Evolutionary conservation across 305 asterid genomes (phyloP).

Genomic region (Caryopteris hybrid): DNA sequence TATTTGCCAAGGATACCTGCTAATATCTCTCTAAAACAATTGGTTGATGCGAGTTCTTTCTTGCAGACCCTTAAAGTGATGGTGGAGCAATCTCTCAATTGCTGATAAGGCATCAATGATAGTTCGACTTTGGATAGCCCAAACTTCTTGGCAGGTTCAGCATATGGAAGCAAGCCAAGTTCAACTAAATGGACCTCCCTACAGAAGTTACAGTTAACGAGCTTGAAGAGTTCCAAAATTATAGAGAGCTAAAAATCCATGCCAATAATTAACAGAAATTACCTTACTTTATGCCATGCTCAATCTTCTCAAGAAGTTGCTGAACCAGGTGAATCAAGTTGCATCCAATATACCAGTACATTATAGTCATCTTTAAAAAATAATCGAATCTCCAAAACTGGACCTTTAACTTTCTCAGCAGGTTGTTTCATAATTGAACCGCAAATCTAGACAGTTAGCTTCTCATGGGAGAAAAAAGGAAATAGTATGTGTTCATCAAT

Average conservation of each 20-base stretch:
- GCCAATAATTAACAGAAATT: conserved; percentile 10
- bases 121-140: background rate
- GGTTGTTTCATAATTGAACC: conserved; percentile 2
- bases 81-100: conserved; percentile 1
- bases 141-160: conserved; percentile 8
- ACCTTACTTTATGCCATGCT: conserved; percentile 13
- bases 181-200: conserved; percentile 19
- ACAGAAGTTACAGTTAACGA: conserved; percentile 7
- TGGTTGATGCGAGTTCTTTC: conserved; percentile 4
- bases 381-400: background rate
- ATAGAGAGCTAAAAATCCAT: background rate
- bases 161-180: conserved; percentile 13
- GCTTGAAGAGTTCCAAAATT: conserved; percentile 8
- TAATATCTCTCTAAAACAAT: background rate
- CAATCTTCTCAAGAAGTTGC: background rate
- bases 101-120: background rate
- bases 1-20: conserved; percentile 11
- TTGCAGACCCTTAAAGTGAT: background rate
- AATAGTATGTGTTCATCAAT: background rate
- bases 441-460: conserved; percentile 5
- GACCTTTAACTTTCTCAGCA: background rate
- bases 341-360: too few species aligned
- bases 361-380: background rate
- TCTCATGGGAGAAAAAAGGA: conserved; percentile 3
- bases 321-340: too few species aligned